A percentile compares a stretch with the other conserved stretches of the same genome.
Conservation (phyloP, 2,329 filamentous ascomycete genomes). For the Verticillium nonalfalfae region DNA sequence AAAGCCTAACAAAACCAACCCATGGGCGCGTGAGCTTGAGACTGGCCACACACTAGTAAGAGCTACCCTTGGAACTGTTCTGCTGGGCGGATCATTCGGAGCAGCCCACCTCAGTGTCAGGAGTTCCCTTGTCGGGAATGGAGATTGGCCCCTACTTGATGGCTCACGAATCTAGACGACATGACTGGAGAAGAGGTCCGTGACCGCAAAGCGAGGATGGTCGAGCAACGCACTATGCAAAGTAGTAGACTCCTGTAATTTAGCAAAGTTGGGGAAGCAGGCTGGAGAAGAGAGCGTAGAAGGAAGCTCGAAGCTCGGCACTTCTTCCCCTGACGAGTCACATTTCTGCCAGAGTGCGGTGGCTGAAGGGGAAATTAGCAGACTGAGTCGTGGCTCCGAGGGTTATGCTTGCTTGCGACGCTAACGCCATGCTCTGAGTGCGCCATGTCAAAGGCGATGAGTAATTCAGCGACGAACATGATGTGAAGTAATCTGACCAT, state of each 20-base stretch:
- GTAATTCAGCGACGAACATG: background rate
- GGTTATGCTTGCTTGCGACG: slow-evolving; percentile 1
- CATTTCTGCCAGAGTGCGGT: background rate
- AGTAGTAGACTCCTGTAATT: background rate
- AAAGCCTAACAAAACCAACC: background rate
- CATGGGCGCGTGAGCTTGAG: background rate
- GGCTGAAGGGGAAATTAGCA: background rate
- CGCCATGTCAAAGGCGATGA: background rate
- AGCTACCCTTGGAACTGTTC: background rate
- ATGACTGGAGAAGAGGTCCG: background rate
- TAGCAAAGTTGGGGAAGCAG: background rate
- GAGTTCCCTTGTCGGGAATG: background rate
- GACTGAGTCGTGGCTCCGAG: background rate
- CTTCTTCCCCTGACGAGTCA: background rate
- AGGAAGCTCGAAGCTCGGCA: background rate
- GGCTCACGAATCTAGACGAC: background rate
- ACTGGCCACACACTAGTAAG: background rate
- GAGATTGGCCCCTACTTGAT: too few relatives aligned
- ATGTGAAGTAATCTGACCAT: too few relatives aligned
- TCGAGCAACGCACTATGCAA: background rate
- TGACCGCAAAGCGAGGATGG: background rate
- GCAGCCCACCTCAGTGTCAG: background rate
- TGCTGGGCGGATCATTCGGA: background rate
- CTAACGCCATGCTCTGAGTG: slow-evolving; percentile 7
- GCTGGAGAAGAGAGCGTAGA: background rate